Evolutionary conservation across 1,284 basidiomycete species (phyloP), one percentile per base, ranked within the genome.

Genomic region (Cystobasidium pallidum): DNA sequence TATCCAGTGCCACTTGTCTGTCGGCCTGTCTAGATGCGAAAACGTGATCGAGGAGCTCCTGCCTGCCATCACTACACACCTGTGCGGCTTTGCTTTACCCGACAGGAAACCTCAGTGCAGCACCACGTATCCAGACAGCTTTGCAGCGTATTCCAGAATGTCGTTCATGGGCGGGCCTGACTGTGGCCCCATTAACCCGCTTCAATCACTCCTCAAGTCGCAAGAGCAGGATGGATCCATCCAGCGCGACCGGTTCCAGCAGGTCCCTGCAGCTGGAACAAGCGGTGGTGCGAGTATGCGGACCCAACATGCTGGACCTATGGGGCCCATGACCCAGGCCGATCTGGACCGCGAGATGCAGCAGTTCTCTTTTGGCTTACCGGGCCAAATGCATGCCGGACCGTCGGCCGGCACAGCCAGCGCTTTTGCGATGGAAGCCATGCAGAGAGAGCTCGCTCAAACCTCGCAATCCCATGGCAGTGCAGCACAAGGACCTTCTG

Each of bases 121-220:
- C 8, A 13, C 21, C 39, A 11, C 30, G 36, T 13, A 26, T 1
- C 11, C 32, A 59, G 57, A n/a, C 21, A 59, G 57, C 32, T 19
- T 24, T 36, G 15, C 34, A 30, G 32, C 30, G 34, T n/a, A n/a
- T n/a, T n/a, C n/a, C n/a, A 3, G 4, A 10, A 70, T 70, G 67
- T 61, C 67, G 21, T 70, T 70, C 57, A 59, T 70, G 45, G 47
- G 57, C 39, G 67, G 67, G 21, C 67, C 68, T 13, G 68, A 71
- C 61, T 72, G 70, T 58, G 67, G 67, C 19, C 66, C 88, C 6
- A 86, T 89, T 68, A 98, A 97, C 80, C 92, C 94, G 3, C 85
- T 99, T 36, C 88, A 91, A 21, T 90, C 93, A 78, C 89, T 98
- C 52, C 84, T 95, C 73, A 97, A 97, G 81, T 91, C 96, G 77